Conservation (phyloP, 1,284 basidiomycete species). For the Leccinum colubrinum region DNA sequence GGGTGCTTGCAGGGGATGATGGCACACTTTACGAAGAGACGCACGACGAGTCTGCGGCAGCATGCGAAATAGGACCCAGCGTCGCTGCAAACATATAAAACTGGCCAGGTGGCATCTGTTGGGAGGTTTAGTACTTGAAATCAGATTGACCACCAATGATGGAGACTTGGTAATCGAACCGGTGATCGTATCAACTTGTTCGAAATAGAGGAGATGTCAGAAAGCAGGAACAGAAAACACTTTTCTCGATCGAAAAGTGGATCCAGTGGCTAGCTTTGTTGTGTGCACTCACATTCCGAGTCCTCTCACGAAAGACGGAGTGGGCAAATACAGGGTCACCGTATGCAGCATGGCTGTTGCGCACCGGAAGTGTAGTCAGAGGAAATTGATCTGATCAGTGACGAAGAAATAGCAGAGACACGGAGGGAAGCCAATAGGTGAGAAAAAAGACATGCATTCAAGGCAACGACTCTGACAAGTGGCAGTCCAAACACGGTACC, state of each 20-base stretch:
- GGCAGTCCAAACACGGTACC: background rate
- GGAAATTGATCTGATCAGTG: background rate
- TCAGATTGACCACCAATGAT: background rate
- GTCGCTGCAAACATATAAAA: background rate
- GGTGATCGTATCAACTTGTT: background rate
- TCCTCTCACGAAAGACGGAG: background rate
- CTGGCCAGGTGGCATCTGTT: background rate
- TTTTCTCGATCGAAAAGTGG: conserved; percentile 3
- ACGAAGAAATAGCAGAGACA: background rate
- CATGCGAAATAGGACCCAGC: conserved; percentile 7
- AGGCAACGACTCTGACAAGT: background rate
- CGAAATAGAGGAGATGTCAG: background rate
- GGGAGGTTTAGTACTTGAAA: background rate
- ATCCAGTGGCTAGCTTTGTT: background rate
- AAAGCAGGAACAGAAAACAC: background rate
- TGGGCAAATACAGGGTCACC: background rate
- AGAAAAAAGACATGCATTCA: background rate
- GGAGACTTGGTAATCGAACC: background rate
- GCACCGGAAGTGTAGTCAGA: background rate
- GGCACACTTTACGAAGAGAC: conserved; percentile 12
- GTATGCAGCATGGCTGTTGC: background rate
- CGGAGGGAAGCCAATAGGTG: background rate
- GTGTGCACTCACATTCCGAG: background rate
- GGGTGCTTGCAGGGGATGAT: background rate
- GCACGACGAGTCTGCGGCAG: background rate